phyloP scores from a whole-genome alignment of 345 rosid genomes.

The Brassica nigra region DNA sequence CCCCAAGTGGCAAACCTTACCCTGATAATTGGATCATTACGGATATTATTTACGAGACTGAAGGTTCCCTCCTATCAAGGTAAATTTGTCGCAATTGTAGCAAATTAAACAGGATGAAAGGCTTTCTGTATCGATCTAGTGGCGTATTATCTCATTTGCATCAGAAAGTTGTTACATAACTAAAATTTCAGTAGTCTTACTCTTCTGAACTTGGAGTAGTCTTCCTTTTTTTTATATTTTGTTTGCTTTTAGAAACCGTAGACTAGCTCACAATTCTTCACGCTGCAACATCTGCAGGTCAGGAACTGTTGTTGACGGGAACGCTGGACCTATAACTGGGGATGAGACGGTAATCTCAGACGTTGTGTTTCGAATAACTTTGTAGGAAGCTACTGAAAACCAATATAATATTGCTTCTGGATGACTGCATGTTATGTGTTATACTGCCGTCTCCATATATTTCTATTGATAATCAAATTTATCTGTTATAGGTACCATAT shows the following conservation, averaged over 20 bases:
- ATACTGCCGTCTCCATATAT: background rate
- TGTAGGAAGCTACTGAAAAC: conserved; percentile 5
- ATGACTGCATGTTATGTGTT: background rate
- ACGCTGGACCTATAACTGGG: conserved; percentile 85
- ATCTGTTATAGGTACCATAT: conserved; percentile 73
- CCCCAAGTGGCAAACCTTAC: conserved; percentile 98
- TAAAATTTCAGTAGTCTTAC: background rate
- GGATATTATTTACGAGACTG: conserved; percentile 83
- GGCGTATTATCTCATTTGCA: conserved; percentile 14
- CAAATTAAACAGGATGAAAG: background rate
- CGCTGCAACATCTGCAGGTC: conserved; percentile 61
- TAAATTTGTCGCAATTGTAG: conserved; percentile 33
- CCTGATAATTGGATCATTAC: conserved; percentile 99
- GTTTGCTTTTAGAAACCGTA: conserved; percentile 4
- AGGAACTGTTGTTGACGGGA: conserved; percentile 86
- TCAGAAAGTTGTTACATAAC: background rate
- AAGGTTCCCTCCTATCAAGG: conserved; percentile 87
- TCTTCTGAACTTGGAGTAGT: too few relatives aligned
- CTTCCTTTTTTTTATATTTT: background rate
- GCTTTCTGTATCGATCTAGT: conserved; percentile 5
- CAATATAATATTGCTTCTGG: background rate
- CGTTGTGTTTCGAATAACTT: conserved; percentile 12
- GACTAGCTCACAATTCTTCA: conserved; percentile 15
- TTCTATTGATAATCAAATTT: conserved; percentile 7
- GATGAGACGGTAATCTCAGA: conserved; percentile 80